Evolutionary conservation across 2,329 filamentous ascomycete genomes (phyloP).

Genomic region (Botrytis aclada): DNA sequence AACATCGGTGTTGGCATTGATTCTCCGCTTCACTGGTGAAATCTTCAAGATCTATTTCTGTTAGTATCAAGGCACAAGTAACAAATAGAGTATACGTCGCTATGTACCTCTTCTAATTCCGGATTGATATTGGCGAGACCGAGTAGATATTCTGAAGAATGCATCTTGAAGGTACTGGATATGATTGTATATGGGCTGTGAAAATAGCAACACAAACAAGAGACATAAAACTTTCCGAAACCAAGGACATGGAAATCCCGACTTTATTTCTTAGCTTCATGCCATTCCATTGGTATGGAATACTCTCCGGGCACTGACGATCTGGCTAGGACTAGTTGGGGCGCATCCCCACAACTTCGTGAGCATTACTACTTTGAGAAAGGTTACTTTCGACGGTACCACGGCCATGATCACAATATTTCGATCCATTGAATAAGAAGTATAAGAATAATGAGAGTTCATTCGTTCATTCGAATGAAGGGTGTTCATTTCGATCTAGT

Average conservation of each 20-base stretch:
- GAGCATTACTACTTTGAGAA: slow-evolving; percentile 16
- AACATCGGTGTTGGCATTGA: not conserved
- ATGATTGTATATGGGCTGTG: no score
- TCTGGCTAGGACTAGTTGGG: not conserved
- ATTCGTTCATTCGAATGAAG: not conserved
- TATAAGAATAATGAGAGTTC: not conserved
- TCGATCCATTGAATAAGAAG: not conserved
- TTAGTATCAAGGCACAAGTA: not conserved
- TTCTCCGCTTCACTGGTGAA: not conserved
- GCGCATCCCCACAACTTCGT: slow-evolving; percentile 6
- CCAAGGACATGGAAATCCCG: not conserved
- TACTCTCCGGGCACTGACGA: not conserved
- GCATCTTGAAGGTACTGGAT: not conserved
- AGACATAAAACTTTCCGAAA: not conserved
- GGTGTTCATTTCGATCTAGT: not conserved
- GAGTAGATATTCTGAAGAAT: slow-evolving; percentile 19
- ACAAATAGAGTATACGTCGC: not conserved
- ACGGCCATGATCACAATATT: not conserved
- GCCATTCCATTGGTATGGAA: not conserved
- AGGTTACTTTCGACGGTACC: not conserved
- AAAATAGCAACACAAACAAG: not conserved
- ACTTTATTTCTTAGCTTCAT: not conserved
- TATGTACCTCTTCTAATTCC: slow-evolving; percentile 25
- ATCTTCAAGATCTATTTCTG: not conserved
- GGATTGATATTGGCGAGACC: slow-evolving; percentile 25